Evolutionary conservation across 2,329 filamentous ascomycete genomes (phyloP), one percentile per base, ranked within the genome.

Genomic region (Diaporthe citriasiana): DNA sequence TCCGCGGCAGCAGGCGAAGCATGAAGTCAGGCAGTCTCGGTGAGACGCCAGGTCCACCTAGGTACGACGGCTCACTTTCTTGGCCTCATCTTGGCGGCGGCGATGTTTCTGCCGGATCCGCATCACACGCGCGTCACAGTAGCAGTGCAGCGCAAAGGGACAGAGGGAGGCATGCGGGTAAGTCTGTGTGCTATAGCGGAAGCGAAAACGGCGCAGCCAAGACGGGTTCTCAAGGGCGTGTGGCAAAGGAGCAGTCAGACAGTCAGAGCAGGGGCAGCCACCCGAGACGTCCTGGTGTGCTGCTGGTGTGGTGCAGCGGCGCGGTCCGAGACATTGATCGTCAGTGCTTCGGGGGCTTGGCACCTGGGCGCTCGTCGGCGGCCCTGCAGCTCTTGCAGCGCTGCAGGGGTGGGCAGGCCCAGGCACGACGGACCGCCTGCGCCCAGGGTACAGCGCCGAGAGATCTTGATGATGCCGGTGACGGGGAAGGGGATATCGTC

Each of bases 291-390:
- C n/a, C n/a, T n/a, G n/a, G n/a, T n/a, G n/a, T 42, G 63, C 42
- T 22, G n/a, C n/a, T 66, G 47, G 53, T 60, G 53, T 60, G 59
- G 70, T 65, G 27, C 30, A 63, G 70, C 70, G 70, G 70, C 33
- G 59, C 70, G 70, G 59, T 72, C 70, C 70, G 70, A 68, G 59
- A 72, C 70, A 68, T 35, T 55, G 57, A 51, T 42, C 35, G 30
- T 53, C 69, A 38, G 30, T 59, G 56, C 56, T n/a, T 55, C 59
- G 59, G 57, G 25, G 50, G 38, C 70, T 72, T 72, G 70, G 70
- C 70, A 45, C 47, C 70, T 72, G 35, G 70, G 70, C 70, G 38
- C 35, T 65, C 56, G 56, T n/a, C 56, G 56, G 70, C n/a, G n/a
- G 47, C 30, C 47, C 19, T 42, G 50, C 53, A 56, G 59, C 27